Base-by-base conservation (phyloP, 306 rosid species). In the Aeschynomene evenia region DNA sequence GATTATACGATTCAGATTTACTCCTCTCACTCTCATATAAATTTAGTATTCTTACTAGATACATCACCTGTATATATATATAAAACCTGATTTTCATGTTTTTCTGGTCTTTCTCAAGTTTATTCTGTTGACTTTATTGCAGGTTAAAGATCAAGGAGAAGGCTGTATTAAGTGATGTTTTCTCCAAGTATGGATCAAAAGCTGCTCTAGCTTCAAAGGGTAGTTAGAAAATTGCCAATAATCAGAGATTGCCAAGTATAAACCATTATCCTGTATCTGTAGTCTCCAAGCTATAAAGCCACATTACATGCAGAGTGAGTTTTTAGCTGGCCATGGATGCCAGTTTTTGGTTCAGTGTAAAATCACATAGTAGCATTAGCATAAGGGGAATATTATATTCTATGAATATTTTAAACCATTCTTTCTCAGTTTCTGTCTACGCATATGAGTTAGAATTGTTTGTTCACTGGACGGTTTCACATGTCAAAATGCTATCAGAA, bases 71-170 rank as follows among this genome's bases (percentile, higher is more conserved):
- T n/a, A n/a, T n/a, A n/a, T n/a, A 55, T 36, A 22, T 63, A 4
- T 39, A 37, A 43, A 14, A 73, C 40, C 22, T 6, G 8, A 24
- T 2, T 51, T 66, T 19, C 22, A 18, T 40, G 14, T 9, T 36
- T n/a, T 26, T 12, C 11, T 64, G 29, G 24, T 50, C 18, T 12
- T 58, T 69, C 43, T 65, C 34, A 71, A 58, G 75, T 20, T 11
- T 33, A 10, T 55, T 29, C 66, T 16, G 42, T 81, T 70, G 75
- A 69, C 67, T 63, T 65, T 56, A 24, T 9, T 77, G 81, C 89
- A 90, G 98, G 92, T 78, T 94, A 77, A 94, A 73, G 91, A 65
- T 87, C 42, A 90, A 76, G 81, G 98, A 94, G 82, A 88, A 85
- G 87, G 92, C 97, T 57, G 77, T 87, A 39, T 74, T 90, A n/a